Evolutionary conservation across 2,329 filamentous ascomycete species (phyloP).

Genomic region (Sarocladiaceae sp.): DNA sequence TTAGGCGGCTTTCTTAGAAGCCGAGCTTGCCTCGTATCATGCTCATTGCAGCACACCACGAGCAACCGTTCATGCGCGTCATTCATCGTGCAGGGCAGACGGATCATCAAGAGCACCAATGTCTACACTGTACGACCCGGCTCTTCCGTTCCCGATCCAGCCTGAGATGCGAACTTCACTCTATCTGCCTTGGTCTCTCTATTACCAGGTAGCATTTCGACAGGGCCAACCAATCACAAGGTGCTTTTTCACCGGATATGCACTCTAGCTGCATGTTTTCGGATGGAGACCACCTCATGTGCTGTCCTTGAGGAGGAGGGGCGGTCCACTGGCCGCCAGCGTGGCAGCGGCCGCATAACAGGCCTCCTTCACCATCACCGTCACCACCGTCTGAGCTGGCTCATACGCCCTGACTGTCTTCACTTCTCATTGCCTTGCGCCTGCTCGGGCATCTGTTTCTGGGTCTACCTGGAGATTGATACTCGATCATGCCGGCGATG

Average conservation of each 20-base stretch:
- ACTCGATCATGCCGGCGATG: neutral
- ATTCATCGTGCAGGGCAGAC: neutral
- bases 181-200: neutral
- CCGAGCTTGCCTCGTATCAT: neutral
- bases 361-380: constrained; percentile 8
- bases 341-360: constrained; percentile 9
- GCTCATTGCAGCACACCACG: neutral
- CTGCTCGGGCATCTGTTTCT: no score
- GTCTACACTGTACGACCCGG: neutral
- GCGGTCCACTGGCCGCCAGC: constrained; percentile 3
- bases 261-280: neutral
- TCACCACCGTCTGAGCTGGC: constrained; percentile 8
- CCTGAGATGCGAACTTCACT: neutral
- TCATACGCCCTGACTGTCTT: neutral
- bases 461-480: no score
- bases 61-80: neutral
- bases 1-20: constrained; percentile 3
- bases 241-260: neutral
- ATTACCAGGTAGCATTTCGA: neutral
- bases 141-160: neutral
- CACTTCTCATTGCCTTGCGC: neutral
- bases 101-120: neutral
- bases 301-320: neutral
- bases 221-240: neutral
- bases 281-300: constrained; percentile 5